Base-by-base conservation (phyloP, 306 rosid species). In the Malus asiatica region DNA sequence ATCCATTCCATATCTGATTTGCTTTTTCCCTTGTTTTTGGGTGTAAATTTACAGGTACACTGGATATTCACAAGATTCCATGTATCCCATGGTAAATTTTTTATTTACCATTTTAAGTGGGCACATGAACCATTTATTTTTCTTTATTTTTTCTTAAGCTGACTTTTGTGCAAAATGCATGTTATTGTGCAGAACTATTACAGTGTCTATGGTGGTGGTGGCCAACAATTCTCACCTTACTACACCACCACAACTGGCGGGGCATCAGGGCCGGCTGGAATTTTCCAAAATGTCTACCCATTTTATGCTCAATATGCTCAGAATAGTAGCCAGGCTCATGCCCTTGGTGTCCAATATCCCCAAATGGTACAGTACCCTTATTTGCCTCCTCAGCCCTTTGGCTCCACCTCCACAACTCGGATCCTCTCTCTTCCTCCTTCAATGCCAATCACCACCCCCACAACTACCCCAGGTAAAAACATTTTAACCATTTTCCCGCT, bases 131-230 rank as follows among this genome's bases (percentile, higher is more conserved):
- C 5, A 6, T 48, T 35, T 4, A 4, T 48, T 48, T 14, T 57
- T 57, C 16, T 18, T 48, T 48, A 15, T 51, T 51, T 51, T 15
- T 51, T 51, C 38, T 71, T 74, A 59, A 66, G 30, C 61, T 30
- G 35, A 35, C 40, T 70, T 45, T 66, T 51, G 12, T 66, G 62
- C 38, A 77, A 23, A 60, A 7, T 23, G 29, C 35, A 19, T 77
- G 53, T 6, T 78, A 69, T 77, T 51, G 25, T 55, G 72, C 90
- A 94, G 98, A 88, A 73, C 70, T 92, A 92, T 76, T 90, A 90
- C 58, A 67, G 87, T 85, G 84, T 89, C n/a, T 94, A 92, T 86
- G 96, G 98, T 42, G 89, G 90, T 82, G 96, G 98, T 40, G 89
- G 90, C 73, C 97, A 92, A 75, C 97, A 90, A 25, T 81, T 84